A percentile compares a stretch with the other conserved stretches of the same genome.
Evolutionary conservation across 1,139 yeast species (phyloP).

Genomic region (Suzukiozyma palmioleophila): DNA sequence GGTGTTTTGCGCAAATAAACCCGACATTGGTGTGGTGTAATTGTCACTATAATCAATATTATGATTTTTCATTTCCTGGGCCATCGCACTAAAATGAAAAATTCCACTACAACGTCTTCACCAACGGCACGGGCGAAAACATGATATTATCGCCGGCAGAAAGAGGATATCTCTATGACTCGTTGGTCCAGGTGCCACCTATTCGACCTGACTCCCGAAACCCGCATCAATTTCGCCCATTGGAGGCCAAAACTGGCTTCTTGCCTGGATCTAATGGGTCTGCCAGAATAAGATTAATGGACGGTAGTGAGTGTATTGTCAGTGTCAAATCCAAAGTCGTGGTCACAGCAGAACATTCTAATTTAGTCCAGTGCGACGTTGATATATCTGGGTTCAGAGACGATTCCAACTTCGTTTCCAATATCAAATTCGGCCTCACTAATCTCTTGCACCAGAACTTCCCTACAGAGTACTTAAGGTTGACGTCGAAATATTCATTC

Average conservation of each 20-base stretch:
- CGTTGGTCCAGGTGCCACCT: conserved; percentile 58
- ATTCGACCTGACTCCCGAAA: conserved; percentile 82
- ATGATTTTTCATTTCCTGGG: no score
- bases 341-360: conserved; percentile 35
- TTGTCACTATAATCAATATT: no score
- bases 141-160: conserved; percentile 86
- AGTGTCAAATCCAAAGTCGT: conserved; percentile 86
- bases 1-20: conserved; percentile 8
- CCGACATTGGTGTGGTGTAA: conserved; percentile 4
- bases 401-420: conserved; percentile 59
- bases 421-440: conserved; percentile 49
- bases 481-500: conserved; percentile 72
- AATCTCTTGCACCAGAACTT: conserved; percentile 46
- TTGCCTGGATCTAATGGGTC: conserved; percentile 90
- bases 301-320: conserved; percentile 89
- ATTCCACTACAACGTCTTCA: background rate
- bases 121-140: background rate
- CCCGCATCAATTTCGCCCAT: conserved; percentile 71
- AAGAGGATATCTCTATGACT: conserved; percentile 71
- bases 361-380: conserved; percentile 68
- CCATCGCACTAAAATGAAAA: no score
- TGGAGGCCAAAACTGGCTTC: conserved; percentile 77
- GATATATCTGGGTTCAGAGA: conserved; percentile 72
- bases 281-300: conserved; percentile 76
- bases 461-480: conserved; percentile 46